A percentile compares a stretch with the other conserved stretches of the same genome.
phyloP scores from a whole-genome alignment of 306 rosid genomes.

The Gleditsia sinensis region DNA sequence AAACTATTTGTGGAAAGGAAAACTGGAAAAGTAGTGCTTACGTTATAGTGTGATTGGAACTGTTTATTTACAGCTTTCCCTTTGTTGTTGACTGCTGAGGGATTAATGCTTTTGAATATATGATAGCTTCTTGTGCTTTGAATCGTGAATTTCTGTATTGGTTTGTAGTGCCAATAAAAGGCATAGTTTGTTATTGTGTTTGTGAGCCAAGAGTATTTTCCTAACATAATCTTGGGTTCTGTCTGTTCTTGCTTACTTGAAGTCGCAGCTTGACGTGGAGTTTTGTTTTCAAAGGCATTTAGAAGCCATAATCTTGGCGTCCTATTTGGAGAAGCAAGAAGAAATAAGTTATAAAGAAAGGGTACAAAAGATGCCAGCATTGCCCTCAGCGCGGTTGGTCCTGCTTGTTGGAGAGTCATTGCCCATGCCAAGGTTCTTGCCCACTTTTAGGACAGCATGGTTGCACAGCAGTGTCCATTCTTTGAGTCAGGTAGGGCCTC shows the following conservation, averaged over 20 bases:
- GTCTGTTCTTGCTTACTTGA: neutral
- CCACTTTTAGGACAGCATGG: slow-evolving; percentile 52
- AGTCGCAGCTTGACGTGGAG: neutral
- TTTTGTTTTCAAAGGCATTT: slow-evolving; percentile 12
- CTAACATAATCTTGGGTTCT: neutral
- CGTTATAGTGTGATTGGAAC: neutral
- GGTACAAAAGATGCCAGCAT: slow-evolving; percentile 62
- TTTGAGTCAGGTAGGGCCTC: slow-evolving; percentile 40
- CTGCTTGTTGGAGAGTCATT: slow-evolving; percentile 66
- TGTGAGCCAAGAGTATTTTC: neutral
- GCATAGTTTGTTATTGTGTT: neutral
- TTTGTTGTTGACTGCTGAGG: neutral
- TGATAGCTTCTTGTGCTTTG: neutral
- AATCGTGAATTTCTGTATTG: neutral
- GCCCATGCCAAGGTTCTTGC: slow-evolving; percentile 53
- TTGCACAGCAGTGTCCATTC: slow-evolving; percentile 49
- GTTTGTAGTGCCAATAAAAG: neutral
- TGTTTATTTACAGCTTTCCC: neutral
- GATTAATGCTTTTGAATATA: neutral
- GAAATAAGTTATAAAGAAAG: slow-evolving; percentile 1
- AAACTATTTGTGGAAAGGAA: neutral
- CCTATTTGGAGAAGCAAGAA: slow-evolving; percentile 4
- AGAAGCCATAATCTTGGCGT: slow-evolving; percentile 2
- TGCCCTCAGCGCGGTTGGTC: slow-evolving; percentile 58
- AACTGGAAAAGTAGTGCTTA: neutral